phyloP scores from a whole-genome alignment of 2,329 filamentous ascomycete species.

The Claviceps digitariae region DNA sequence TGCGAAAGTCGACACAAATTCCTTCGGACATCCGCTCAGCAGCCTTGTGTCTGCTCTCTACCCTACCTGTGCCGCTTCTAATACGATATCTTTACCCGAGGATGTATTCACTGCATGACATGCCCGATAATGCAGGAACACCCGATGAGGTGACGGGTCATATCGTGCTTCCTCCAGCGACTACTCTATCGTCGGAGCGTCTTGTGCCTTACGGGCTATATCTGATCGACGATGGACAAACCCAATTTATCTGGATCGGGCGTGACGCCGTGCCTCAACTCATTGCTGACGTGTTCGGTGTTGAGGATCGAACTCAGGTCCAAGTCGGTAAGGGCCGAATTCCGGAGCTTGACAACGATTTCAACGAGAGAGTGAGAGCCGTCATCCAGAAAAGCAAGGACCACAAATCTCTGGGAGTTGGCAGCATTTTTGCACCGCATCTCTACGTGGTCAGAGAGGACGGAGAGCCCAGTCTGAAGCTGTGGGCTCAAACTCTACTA shows the following conservation, averaged over 20 bases:
- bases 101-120: conserved; percentile 82
- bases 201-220: conserved; percentile 86
- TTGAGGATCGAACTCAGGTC: conserved; percentile 68
- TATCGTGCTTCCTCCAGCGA: conserved; percentile 69
- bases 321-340: conserved; percentile 83
- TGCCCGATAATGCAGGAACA: conserved; percentile 85
- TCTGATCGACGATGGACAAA: conserved; percentile 92
- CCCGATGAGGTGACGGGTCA: conserved; percentile 78
- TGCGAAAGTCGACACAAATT: conserved; percentile 86
- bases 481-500: conserved; percentile 93
- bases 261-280: conserved; percentile 85
- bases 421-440: conserved; percentile 84
- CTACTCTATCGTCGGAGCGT: conserved; percentile 79
- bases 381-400: conserved; percentile 89
- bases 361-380: conserved; percentile 84
- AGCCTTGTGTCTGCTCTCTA: conserved; percentile 86
- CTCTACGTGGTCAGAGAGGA: conserved; percentile 91
- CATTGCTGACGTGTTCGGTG: conserved; percentile 77
- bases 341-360: conserved; percentile 84
- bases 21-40: conserved; percentile 88
- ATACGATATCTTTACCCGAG: conserved; percentile 87
- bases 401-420: conserved; percentile 72
- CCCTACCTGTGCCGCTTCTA: conserved; percentile 74
- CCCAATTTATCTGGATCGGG: conserved; percentile 94
- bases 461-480: conserved; percentile 83